Evolutionary conservation across 176 grass and related monocot genomes (phyloP).

Genomic region (Phyllostachys edulis): DNA sequence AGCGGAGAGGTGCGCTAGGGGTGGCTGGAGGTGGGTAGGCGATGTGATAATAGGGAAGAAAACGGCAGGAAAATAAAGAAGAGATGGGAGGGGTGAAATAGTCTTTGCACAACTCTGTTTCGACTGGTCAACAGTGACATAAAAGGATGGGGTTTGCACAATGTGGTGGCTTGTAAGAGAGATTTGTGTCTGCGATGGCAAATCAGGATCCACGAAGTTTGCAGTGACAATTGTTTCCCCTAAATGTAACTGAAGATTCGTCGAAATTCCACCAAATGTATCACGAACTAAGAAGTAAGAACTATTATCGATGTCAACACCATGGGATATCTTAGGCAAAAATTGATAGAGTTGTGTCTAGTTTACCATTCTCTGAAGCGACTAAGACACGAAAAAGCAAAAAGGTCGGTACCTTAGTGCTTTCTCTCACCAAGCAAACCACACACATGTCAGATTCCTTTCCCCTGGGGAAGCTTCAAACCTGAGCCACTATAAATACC

Average conservation of each 20-base stretch:
- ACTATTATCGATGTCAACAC: background rate
- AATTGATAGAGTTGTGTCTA: background rate
- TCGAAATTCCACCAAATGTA: background rate
- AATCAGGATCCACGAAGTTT: no score
- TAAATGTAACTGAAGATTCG: background rate
- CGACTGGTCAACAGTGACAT: no score
- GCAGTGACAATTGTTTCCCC: no score
- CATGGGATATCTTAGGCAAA: background rate
- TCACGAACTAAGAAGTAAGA: background rate
- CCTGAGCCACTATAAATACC: slow-evolving; percentile 6
- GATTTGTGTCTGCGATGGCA: no score
- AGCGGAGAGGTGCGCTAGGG: no score
- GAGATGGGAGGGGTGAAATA: no score
- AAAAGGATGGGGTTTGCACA: no score
- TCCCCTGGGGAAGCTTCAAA: background rate
- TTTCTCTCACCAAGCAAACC: background rate
- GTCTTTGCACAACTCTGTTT: no score
- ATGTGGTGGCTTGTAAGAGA: no score
- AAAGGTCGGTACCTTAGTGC: background rate
- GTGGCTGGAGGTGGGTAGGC: no score
- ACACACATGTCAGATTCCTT: slow-evolving; percentile 1
- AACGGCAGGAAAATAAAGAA: no score
- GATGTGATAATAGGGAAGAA: no score
- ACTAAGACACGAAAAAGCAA: background rate
- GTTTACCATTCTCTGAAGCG: slow-evolving; percentile 1